These are phyloP conservation scores for Albizia julibrissin DNA, from an alignment of 306 rosid species.

Conservation along the genomic window DNA sequence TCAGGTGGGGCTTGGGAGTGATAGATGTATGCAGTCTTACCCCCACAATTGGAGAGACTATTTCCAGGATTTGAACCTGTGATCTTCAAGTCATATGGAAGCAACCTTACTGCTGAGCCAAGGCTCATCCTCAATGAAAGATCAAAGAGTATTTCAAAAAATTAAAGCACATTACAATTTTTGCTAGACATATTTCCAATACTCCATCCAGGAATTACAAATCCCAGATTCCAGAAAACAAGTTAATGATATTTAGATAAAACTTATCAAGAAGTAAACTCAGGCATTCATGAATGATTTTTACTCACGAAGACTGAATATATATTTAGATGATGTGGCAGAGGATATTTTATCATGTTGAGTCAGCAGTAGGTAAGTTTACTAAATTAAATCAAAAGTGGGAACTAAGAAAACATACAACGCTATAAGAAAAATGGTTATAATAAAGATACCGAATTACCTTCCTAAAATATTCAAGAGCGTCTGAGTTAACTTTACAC, in stretches of 20 bases:
- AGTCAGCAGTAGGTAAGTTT: conserved; percentile 21
- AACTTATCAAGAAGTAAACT: background rate
- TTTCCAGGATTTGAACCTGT: too few species aligned
- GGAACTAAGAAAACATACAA: conserved; percentile 1
- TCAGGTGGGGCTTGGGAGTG: too few species aligned
- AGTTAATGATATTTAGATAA: background rate
- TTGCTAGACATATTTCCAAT: background rate
- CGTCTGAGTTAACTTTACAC: conserved; percentile 80
- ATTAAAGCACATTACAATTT: conserved; percentile 15
- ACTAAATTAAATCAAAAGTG: conserved; percentile 28
- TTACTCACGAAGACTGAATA: background rate
- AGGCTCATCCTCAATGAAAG: background rate
- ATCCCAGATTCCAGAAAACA: conserved; percentile 24
- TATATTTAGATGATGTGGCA: background rate
- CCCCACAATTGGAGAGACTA: too few species aligned
- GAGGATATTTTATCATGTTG: conserved; percentile 12
- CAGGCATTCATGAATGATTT: background rate
- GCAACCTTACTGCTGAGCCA: too few species aligned
- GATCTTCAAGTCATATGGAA: too few species aligned
- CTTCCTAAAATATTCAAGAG: conserved; percentile 90
- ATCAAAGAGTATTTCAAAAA: background rate
- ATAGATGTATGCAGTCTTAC: too few species aligned
- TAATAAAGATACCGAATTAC: conserved; percentile 47
- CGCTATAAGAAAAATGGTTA: conserved; percentile 14
- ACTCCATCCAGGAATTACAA: conserved; percentile 10